Base-by-base conservation (phyloP, 2,329 filamentous ascomycete genomes). In the Diaporthe batatas region DNA sequence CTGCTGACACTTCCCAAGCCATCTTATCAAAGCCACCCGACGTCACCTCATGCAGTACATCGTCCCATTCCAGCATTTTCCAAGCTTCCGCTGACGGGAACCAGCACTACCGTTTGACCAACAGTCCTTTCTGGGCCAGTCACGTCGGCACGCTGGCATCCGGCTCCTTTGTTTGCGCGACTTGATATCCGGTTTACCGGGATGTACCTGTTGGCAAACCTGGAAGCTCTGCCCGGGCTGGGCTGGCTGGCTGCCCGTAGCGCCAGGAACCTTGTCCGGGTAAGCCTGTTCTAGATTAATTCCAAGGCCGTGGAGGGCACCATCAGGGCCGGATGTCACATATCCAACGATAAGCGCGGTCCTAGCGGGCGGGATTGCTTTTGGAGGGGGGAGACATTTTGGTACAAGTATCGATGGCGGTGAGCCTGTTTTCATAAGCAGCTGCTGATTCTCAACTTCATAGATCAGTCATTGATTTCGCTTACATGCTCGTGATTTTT, bases 221-320 rank as follows among this genome's bases (percentile, higher is more conserved):
- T 39, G 62, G 47, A 39, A 67, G 62, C 47, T 53, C 47, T 51
- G 62, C n/a, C n/a, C 29, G 29, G 29, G 29, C 29, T 29, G 29
- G 29, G 25, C 44, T 32, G 62, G 5, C 62, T 39, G 47, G 47
- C 47, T 12, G 32, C 32, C 62, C 12, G 47, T 67, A 53, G 62
- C 47, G 62, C 62, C 44, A 53, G 62, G 62, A 67, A 67, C 62
- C 62, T 67, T 53, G 62, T 67, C 62, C 62, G 21, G 32, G n/a
- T 39, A 67, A 67, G 62, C 62, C 62, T 29, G 62, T 39, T 53
- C 47, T 53, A 47, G 62, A n/a, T 39, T 39, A 67, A 67, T 53
- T 53, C 3, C 62, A 12, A 67, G 44, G 47, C 47, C 2, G 25
- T 39, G 62, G 62, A 67, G 32, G 62, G 47, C 44, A 67, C 62